Percentiles rank a stretch among this genome's conserved stretches.
Conservation (phyloP, 768 basidiomycete genomes). For the Pleurotus salmoneostramineus region DNA sequence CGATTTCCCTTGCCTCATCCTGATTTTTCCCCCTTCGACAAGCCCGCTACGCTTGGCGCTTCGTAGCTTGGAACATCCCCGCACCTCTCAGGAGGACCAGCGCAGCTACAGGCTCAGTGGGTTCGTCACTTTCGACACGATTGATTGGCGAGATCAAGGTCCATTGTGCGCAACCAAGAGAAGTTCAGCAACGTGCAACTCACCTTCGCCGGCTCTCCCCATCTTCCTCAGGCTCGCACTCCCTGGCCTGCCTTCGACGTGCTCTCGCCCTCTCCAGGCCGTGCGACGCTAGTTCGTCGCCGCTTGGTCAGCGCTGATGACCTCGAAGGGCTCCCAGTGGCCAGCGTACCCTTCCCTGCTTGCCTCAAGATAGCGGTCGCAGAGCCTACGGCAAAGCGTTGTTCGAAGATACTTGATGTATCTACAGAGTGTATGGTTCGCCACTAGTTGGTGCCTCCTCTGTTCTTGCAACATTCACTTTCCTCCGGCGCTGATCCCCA, state of each 20-base stretch:
- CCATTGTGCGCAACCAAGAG: conserved; percentile 18
- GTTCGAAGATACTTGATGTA: conserved; percentile 2
- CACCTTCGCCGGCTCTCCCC: conserved; percentile 17
- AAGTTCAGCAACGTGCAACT: conserved; percentile 11
- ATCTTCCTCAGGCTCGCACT: conserved; percentile 12
- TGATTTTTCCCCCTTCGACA: conserved; percentile 12
- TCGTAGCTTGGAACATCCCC: conserved; percentile 12
- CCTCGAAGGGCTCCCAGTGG: not conserved
- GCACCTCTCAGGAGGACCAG: not conserved
- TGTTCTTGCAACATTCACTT: not conserved
- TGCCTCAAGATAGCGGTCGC: conserved; percentile 2
- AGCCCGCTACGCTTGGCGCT: conserved; percentile 3
- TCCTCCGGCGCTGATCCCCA: not conserved
- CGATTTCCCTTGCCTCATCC: conserved; percentile 18
- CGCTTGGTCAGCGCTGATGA: not conserved
- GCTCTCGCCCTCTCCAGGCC: not conserved
- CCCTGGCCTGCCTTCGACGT: not conserved
- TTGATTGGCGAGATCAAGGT: conserved; percentile 21
- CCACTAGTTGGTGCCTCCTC: not conserved
- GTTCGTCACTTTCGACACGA: conserved; percentile 20
- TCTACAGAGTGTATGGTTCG: not conserved
- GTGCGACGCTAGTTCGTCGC: not conserved
- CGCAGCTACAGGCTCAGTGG: not conserved
- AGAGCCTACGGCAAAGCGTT: not conserved
- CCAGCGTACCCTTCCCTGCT: not conserved